A percentile compares a stretch with the other conserved stretches of the same genome.
Conservation (phyloP, 2,329 filamentous ascomycete genomes). For the Periconia macrospinosa region DNA sequence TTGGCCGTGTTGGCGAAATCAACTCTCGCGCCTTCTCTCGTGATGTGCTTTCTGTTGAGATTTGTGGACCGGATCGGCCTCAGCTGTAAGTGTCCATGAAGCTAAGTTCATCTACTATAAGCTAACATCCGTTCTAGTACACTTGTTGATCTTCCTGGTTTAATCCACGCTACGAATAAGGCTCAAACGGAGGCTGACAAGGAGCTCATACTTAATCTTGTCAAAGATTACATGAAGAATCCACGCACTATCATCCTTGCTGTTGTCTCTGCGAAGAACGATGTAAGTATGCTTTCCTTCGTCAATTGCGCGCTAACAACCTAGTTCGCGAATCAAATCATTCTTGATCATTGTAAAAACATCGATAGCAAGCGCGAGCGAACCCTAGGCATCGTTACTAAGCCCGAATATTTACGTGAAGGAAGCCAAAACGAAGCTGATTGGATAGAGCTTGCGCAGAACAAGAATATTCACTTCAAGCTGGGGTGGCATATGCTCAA, state of each 20-base stretch:
- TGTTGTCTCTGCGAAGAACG: conserved; percentile 40
- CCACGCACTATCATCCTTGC: conserved; percentile 34
- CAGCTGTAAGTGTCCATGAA: conserved; percentile 23
- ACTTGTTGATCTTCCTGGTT: too few species aligned
- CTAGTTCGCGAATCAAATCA: conserved; percentile 57
- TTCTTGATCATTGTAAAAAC: conserved; percentile 53
- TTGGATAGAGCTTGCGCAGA: conserved; percentile 46
- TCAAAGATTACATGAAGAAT: conserved; percentile 31
- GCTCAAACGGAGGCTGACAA: too few species aligned
- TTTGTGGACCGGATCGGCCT: conserved; percentile 43
- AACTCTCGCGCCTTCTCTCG: conserved; percentile 38
- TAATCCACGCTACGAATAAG: too few species aligned
- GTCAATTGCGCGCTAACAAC: too few species aligned
- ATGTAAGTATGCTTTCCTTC: conserved; percentile 21
- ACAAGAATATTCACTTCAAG: conserved; percentile 43
- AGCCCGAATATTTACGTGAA: too few species aligned
- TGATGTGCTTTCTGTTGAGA: conserved; percentile 48
- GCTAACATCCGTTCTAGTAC: conserved; percentile 14
- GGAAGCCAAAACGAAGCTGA: too few species aligned
- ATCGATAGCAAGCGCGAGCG: conserved; percentile 52
- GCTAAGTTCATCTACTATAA: conserved; percentile 48
- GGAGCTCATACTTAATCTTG: too few species aligned
- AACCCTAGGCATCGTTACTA: conserved; percentile 61
- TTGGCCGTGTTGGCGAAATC: conserved; percentile 19
- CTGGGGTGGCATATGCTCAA: conserved; percentile 59